Base-by-base conservation (phyloP, 140 eudicot species). In the Bidens hawaiensis region DNA sequence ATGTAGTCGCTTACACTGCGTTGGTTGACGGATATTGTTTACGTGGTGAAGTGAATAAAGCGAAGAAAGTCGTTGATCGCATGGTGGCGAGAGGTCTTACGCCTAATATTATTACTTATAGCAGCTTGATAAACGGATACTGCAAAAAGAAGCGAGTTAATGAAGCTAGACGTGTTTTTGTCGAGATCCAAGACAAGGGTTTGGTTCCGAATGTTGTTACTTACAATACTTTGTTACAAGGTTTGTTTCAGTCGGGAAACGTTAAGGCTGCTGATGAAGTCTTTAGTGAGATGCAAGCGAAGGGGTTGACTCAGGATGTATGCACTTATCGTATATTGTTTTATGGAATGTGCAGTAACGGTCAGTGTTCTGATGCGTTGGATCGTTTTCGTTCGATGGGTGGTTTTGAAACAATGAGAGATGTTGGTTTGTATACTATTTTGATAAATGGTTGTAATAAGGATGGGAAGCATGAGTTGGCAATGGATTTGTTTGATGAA, bases 91-190 rank as follows among this genome's bases (percentile, higher is more conserved):
- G 18, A 40, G 67, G 63, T 40, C 48, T 75, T 21, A 64, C 21
- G 27, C 81, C 78, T 8, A 67, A 66, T 51, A 38, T 66, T 6
- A 1, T 50, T 33, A 75, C 67, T 13, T 79, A 40, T 65, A 56
- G 47, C 18, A 58, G 31, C 26, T n/a, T 79, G 31, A 70, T 79
- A 28, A 76, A 75, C 40, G 76, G 75, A 7, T 79, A 70, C 38
- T 75, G 76, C 67, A 74, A 74, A 42, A 74, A 41, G 36, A 60
- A 33, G 30, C 46, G 46, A 25, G 36, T 76, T 1, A 53, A 48
- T 46, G 68, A 64, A 26, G 81, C 81, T 60, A 64, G 60, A 48
- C 26, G 23, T 34, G 64, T 75, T 33, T 67, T 75, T 60, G 33
- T 11, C 42, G 64, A 80, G 62, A 36, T 78, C 67, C 30, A 45